Percentiles rank a stretch among this genome's conserved stretches.
phyloP scores from a whole-genome alignment of 805 yeast species.

The Candida yuanshanica region DNA sequence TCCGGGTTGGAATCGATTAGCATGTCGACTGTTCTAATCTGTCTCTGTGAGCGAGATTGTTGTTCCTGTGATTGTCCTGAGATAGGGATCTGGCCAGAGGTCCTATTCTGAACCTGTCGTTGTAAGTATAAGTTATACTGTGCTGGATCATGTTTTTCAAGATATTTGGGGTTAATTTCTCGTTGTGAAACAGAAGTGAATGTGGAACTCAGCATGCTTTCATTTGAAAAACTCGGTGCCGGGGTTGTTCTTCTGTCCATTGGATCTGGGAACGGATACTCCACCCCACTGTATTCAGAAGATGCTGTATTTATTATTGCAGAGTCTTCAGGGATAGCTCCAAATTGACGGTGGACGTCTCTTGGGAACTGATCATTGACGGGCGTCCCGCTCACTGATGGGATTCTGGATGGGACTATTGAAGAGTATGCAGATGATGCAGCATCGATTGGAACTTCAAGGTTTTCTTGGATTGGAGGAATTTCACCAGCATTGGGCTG shows the following conservation, averaged over 20 bases:
- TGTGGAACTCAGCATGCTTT: slow-evolving; percentile 40
- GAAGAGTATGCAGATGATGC: slow-evolving; percentile 23
- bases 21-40: neutral
- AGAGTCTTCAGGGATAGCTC: slow-evolving; percentile 13
- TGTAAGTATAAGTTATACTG: slow-evolving; percentile 9
- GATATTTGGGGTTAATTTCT: slow-evolving; percentile 57
- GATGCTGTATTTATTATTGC: slow-evolving; percentile 1
- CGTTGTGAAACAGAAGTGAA: slow-evolving; percentile 77
- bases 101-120: slow-evolving; percentile 5
- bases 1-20: slow-evolving; percentile 4
- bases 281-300: neutral
- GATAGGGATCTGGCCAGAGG: no score
- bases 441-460: slow-evolving; percentile 6
- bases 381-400: slow-evolving; percentile 16
- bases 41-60: no score
- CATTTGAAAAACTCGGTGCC: slow-evolving; percentile 28
- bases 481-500: neutral
- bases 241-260: slow-evolving; percentile 21
- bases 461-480: neutral
- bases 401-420: slow-evolving; percentile 14
- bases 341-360: slow-evolving; percentile 2
- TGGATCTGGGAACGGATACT: slow-evolving; percentile 21
- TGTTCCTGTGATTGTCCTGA: no score
- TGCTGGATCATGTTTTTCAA: slow-evolving; percentile 23
- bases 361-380: slow-evolving; percentile 11